Evolutionary conservation across 495 filamentous ascomycete genomes (phyloP).

Genomic region (Penicillium soppii): DNA sequence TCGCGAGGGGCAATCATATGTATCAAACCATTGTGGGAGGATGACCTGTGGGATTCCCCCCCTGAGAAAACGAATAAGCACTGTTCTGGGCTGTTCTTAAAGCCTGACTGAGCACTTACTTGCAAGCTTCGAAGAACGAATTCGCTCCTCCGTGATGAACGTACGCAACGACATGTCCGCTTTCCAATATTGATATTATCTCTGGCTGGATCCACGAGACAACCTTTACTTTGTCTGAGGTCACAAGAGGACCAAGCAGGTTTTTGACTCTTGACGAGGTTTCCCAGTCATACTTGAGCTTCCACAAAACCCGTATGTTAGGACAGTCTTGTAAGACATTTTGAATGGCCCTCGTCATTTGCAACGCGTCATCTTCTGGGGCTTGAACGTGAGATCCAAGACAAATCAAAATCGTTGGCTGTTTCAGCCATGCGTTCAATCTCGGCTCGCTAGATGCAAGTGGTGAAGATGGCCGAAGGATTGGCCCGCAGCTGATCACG

Average conservation of each 20-base stretch:
- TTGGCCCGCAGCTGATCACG: slow-evolving; percentile 49
- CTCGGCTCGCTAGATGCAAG: slow-evolving; percentile 39
- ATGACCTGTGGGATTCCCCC: slow-evolving; percentile 51
- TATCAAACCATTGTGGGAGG: slow-evolving; percentile 51
- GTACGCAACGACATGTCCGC: slow-evolving; percentile 43
- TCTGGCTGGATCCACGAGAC: slow-evolving; percentile 48
- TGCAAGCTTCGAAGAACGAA: slow-evolving; percentile 53
- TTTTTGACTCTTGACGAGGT: slow-evolving; percentile 11
- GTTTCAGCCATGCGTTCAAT: slow-evolving; percentile 45
- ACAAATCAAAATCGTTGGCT: slow-evolving; percentile 50
- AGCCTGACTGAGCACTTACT: slow-evolving; percentile 30
- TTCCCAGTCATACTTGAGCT: slow-evolving; percentile 35
- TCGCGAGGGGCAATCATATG: slow-evolving; percentile 47
- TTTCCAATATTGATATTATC: slow-evolving; percentile 45
- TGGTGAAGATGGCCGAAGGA: slow-evolving; percentile 32
- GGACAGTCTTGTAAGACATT: slow-evolving; percentile 26
- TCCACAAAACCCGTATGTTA: slow-evolving; percentile 49
- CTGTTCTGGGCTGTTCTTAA: no score
- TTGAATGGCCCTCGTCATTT: slow-evolving; percentile 38
- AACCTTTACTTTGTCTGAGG: slow-evolving; percentile 23
- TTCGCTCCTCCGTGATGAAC: slow-evolving; percentile 56
- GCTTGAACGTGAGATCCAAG: slow-evolving; percentile 45
- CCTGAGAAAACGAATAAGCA: slow-evolving; percentile 23
- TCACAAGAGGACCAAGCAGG: slow-evolving; percentile 14
- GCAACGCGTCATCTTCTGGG: slow-evolving; percentile 32